A percentile compares a stretch with the other conserved stretches of the same genome.
Conservation (phyloP, 495 filamentous ascomycete species). For the Alectoria sarmentosa region DNA sequence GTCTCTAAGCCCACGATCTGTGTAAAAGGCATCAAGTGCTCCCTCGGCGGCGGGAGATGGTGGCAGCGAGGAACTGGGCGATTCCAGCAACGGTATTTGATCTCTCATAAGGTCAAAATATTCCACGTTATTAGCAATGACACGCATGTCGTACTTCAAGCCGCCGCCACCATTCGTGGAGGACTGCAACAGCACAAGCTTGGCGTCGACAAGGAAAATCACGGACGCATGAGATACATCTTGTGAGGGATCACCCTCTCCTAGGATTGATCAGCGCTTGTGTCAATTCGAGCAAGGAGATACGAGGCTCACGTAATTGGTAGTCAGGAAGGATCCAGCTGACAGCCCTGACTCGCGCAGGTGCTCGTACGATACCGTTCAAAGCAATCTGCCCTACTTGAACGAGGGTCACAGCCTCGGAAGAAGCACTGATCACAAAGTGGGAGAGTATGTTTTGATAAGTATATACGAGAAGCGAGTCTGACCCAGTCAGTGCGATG, state of each 20-base stretch:
- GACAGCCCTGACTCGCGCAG: conserved; percentile 82
- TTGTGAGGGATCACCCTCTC: conserved; percentile 87
- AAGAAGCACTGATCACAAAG: conserved; percentile 70
- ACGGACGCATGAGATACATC: conserved; percentile 94
- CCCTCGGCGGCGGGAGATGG: conserved; percentile 46
- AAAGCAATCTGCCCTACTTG: conserved; percentile 96
- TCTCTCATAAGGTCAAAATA: conserved; percentile 91
- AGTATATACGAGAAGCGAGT: conserved; percentile 93
- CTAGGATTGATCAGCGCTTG: conserved; percentile 32
- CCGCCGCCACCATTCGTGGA: conserved; percentile 66
- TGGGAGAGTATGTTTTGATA: conserved; percentile 95
- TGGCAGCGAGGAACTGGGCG: conserved; percentile 41
- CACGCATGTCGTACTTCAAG: conserved; percentile 95
- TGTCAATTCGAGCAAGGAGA: background rate
- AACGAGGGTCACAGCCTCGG: conserved; percentile 67
- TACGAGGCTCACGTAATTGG: conserved; percentile 58
- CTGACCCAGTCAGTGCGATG: conserved; percentile 80
- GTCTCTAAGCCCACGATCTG: conserved; percentile 58
- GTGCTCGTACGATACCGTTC: conserved; percentile 90
- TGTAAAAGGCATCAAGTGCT: conserved; percentile 37
- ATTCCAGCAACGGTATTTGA: conserved; percentile 51
- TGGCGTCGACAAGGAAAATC: conserved; percentile 90
- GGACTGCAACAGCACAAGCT: conserved; percentile 86
- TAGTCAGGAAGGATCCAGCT: conserved; percentile 95
- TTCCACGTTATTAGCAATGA: conserved; percentile 91